A percentile compares a stretch with the other conserved stretches of the same genome.
phyloP scores from a whole-genome alignment of 108 stramenopile species.

The Pseudonitzschia multistriata region DNA sequence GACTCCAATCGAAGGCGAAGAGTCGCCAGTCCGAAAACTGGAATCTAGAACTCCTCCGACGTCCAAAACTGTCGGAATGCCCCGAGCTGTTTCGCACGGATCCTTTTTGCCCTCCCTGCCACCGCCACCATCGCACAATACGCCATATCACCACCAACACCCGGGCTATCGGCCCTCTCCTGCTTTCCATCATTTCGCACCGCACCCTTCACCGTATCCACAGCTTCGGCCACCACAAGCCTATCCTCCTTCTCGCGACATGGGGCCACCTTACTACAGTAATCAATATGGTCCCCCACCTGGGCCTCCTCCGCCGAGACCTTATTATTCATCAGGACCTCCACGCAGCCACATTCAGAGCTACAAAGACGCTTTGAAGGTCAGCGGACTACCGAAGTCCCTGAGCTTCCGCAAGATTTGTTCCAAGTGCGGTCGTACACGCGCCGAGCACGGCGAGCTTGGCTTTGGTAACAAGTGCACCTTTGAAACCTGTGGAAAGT shows the following conservation, averaged over 20 bases:
- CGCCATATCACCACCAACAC: background rate
- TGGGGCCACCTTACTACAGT: background rate
- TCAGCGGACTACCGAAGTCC: conserved; percentile 57
- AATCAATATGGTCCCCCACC: too few relatives aligned
- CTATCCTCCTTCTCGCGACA: background rate
- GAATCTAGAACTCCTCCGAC: conserved; percentile 21
- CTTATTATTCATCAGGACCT: background rate
- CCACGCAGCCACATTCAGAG: background rate
- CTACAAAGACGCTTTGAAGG: conserved; percentile 36
- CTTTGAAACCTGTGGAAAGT: conserved; percentile 69
- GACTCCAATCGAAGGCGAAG: background rate
- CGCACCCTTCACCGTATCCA: background rate
- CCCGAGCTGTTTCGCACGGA: background rate
- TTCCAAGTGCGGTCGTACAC: conserved; percentile 69
- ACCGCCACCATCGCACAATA: conserved; percentile 6
- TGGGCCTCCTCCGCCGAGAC: background rate
- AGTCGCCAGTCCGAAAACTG: conserved; percentile 14
- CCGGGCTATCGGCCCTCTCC: background rate
- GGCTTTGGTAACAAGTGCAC: conserved; percentile 84
- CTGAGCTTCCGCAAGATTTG: conserved; percentile 83
- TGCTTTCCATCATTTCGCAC: background rate
- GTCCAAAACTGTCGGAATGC: background rate
- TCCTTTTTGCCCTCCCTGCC: conserved; percentile 3
- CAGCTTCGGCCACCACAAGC: conserved; percentile 1
- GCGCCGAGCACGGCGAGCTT: conserved; percentile 81